Conservation (phyloP, 2,329 filamentous ascomycete genomes). For the Neonectria neomacrospora region DNA sequence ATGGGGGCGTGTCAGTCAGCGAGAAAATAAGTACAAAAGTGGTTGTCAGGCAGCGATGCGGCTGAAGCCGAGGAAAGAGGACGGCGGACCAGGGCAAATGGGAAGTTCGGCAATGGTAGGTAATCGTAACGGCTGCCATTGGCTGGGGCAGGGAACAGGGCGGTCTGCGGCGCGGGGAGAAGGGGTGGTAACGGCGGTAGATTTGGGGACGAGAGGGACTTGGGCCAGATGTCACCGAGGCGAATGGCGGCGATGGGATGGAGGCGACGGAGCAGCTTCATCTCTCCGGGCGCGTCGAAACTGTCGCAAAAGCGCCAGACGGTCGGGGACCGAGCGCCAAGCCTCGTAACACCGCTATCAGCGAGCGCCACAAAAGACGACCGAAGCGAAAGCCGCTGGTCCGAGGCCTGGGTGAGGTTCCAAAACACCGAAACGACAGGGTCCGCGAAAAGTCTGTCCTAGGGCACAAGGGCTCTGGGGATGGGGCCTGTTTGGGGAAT, state of each 20-base stretch:
- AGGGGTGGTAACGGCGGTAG: constrained; percentile 20
- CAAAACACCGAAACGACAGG: constrained; percentile 20
- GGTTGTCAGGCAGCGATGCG: constrained; percentile 23
- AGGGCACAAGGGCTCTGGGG: constrained; percentile 17
- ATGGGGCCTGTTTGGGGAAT: constrained; percentile 37
- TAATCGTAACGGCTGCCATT: constrained; percentile 37
- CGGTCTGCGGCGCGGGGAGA: constrained; percentile 42
- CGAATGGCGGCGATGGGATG: not conserved
- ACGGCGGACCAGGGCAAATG: constrained; percentile 4
- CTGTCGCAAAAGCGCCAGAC: constrained; percentile 5
- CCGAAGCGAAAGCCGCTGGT: constrained; percentile 45
- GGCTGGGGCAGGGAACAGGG: constrained; percentile 31
- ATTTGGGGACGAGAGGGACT: constrained; percentile 25
- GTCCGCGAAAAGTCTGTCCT: constrained; percentile 30
- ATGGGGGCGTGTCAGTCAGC: constrained; percentile 1
- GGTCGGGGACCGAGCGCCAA: constrained; percentile 42
- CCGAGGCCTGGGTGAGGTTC: constrained; percentile 33
- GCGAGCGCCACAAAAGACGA: constrained; percentile 40
- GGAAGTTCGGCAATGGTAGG: constrained; percentile 28
- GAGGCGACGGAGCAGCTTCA: constrained; percentile 32
- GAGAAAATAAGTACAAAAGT: constrained; percentile 1
- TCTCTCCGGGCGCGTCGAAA: constrained; percentile 1
- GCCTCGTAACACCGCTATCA: constrained; percentile 37
- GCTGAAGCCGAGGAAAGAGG: constrained; percentile 26
- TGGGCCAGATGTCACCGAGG: constrained; percentile 25